These are phyloP conservation scores for Penicillium polonicum DNA, from an alignment of 2,329 filamentous ascomycete genomes.

Conservation along the genomic window DNA sequence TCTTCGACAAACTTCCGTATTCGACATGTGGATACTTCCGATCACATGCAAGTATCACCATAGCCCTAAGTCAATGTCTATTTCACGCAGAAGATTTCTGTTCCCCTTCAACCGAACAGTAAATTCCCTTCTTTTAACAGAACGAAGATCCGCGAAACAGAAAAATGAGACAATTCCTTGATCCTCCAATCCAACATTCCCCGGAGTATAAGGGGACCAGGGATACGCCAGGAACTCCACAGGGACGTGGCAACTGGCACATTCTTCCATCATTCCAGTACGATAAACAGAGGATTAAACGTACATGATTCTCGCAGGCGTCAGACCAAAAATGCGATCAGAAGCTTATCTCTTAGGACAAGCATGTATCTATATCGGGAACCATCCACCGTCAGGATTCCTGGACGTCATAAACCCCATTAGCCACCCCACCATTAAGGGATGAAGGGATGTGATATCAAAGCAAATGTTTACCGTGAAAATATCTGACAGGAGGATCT, in stretches of 20 bases:
- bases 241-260: slow-evolving; percentile 17
- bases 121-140: too few species aligned
- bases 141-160: not conserved
- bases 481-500: not conserved
- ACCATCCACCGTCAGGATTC: slow-evolving; percentile 14
- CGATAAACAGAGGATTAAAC: slow-evolving; percentile 8
- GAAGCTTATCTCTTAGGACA: slow-evolving; percentile 13
- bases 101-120: not conserved
- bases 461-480: slow-evolving; percentile 11
- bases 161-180: not conserved
- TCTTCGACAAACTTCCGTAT: not conserved
- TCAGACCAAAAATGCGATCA: slow-evolving; percentile 9
- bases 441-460: slow-evolving; percentile 19
- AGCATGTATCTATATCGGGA: slow-evolving; percentile 2
- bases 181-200: slow-evolving; percentile 14
- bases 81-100: too few species aligned
- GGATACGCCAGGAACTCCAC: slow-evolving; percentile 11
- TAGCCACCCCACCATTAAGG: not conserved
- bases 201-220: slow-evolving; percentile 19
- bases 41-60: not conserved
- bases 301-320: not conserved
- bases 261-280: slow-evolving; percentile 24
- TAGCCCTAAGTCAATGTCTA: not conserved
- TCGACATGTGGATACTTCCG: not conserved
- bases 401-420: slow-evolving; percentile 16